Conservation (phyloP, 495 filamentous ascomycete species). For the Tirmania nivea region DNA sequence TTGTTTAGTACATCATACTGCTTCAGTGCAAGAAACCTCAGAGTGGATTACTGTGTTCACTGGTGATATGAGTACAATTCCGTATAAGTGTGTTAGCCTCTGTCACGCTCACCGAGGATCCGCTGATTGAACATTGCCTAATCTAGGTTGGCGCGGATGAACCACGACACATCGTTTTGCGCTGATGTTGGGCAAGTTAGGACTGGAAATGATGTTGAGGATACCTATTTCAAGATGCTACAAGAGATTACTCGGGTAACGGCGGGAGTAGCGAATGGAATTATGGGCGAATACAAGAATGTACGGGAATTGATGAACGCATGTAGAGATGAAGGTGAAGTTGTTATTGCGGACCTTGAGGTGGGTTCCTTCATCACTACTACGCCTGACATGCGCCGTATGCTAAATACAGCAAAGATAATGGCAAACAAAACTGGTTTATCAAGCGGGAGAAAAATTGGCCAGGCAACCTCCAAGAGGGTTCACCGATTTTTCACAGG, state of each 20-base stretch:
- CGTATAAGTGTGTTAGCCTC: conserved; percentile 31
- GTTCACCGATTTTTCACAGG: background rate
- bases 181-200: conserved; percentile 69
- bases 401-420: background rate
- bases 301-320: conserved; percentile 34
- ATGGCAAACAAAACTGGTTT: background rate
- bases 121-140: background rate
- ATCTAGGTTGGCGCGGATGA: conserved; percentile 10
- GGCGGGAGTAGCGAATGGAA: conserved; percentile 48
- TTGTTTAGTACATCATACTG: conserved; percentile 54
- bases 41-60: conserved; percentile 64
- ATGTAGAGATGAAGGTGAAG: conserved; percentile 37
- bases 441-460: background rate
- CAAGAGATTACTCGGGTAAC: conserved; percentile 58
- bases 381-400: too few relatives aligned
- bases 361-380: conserved; percentile 12
- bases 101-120: background rate
- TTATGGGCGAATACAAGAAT: conserved; percentile 38
- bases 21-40: conserved; percentile 37
- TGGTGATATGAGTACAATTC: conserved; percentile 56
- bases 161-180: conserved; percentile 40
- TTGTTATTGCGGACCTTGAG: conserved; percentile 37
- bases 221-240: conserved; percentile 60
- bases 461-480: background rate
- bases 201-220: conserved; percentile 40